Evolutionary conservation across 2,329 filamentous ascomycete genomes (phyloP), one percentile per base, ranked within the genome.

Genomic region (Remersonia thermophila): DNA sequence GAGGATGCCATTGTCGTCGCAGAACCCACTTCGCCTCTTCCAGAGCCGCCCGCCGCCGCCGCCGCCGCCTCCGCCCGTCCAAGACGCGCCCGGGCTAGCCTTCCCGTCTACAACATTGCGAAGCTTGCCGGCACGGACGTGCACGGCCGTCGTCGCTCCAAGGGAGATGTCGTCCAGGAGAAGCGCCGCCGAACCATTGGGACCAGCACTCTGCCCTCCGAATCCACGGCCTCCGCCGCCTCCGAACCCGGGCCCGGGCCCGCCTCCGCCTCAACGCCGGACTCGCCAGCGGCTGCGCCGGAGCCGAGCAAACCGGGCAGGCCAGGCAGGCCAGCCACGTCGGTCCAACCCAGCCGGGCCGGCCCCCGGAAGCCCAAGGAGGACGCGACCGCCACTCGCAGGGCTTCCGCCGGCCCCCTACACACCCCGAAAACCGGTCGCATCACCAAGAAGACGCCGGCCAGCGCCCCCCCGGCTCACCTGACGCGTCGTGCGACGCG

Each of bases 41-140:
- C 32, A 6, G 20, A 23, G 45, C 16, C 40, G 27, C 11, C 33
- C 36, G 3, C 20, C 20, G 36, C 27, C 7, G 25, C 40, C 26
- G 32, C 34, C 32, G 33, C 47, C 7, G 46, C 58, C n/a, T 47
- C 55, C 34, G 50, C 53, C 37, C 70, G 74, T 38, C 65, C 70
- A 42, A 68, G 67, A 47, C 71, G 77, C 49, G 60, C 65, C 27
- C 67, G 71, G 43, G 50, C 59, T n/a, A 67, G 65, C 36, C 61
- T 73, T 13, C 67, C 71, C 10, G 70, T 77, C 12, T 84, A 84
- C 59, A 84, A 84, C 48, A 59, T 80, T 12, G 65, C 73, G 44
- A 67, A 71, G 47, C 62, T 81, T 35, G 69, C 66, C 39, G 76
- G 77, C 46, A 80, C 73, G 32, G 66, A 69, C 18, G 64, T 69